These are phyloP conservation scores for Filosporella fistucella DNA, from an alignment of 495 filamentous ascomycete species.

Conservation along the genomic window DNA sequence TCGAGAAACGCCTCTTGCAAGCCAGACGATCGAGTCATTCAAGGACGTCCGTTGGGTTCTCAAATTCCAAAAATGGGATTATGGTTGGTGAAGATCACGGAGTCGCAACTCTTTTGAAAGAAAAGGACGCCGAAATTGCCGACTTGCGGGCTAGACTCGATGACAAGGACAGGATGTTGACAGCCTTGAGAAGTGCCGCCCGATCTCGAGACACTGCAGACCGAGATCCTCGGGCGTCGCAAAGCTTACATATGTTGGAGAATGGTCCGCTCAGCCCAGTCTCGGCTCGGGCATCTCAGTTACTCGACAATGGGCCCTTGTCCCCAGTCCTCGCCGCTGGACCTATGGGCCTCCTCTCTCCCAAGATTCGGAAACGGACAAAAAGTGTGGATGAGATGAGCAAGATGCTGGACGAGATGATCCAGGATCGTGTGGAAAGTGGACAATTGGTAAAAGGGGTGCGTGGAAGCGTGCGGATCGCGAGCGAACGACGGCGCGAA, in stretches of 20 bases:
- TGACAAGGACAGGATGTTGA: constrained; percentile 93
- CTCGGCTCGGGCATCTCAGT: constrained; percentile 40
- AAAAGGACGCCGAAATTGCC: constrained; percentile 91
- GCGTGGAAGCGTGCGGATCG: constrained; percentile 29
- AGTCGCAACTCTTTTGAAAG: constrained; percentile 62
- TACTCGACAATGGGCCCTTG: constrained; percentile 33
- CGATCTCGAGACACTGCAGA: constrained; percentile 86
- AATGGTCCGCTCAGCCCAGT: constrained; percentile 35
- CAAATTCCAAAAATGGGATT: constrained; percentile 45
- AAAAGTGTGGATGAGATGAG: constrained; percentile 86
- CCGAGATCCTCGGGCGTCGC: constrained; percentile 17
- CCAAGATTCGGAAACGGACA: constrained; percentile 41
- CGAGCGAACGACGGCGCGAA: constrained; percentile 17
- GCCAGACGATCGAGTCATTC: constrained; percentile 88
- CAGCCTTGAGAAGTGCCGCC: constrained; percentile 80
- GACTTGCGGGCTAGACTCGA: constrained; percentile 86
- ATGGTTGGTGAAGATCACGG: constrained; percentile 65
- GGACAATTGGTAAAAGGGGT: constrained; percentile 57
- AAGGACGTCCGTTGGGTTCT: constrained; percentile 69
- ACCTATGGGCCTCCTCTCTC: constrained; percentile 11
- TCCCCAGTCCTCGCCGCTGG: constrained; percentile 21
- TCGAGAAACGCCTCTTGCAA: constrained; percentile 89
- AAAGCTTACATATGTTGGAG: constrained; percentile 6
- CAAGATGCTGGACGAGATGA: constrained; percentile 89
- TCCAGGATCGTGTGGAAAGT: constrained; percentile 74